Evolutionary conservation across 352 stramenopile genomes (phyloP).

Genomic region (Phytophthora syringae): DNA sequence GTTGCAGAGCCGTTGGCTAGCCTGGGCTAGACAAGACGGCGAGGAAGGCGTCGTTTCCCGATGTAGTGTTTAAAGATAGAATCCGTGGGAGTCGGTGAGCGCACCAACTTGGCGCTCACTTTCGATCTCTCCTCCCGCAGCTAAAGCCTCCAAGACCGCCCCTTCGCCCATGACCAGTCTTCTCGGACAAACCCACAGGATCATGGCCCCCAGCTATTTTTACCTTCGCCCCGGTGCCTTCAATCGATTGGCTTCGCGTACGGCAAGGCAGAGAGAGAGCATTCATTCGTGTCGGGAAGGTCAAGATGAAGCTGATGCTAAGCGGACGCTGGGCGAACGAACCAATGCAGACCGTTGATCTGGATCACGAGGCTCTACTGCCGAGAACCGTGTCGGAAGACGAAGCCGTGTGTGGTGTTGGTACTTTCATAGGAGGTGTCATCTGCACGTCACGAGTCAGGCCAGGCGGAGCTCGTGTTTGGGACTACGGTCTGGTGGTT

Average conservation of each 20-base stretch:
- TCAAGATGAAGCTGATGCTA: not conserved
- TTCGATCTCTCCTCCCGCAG: not conserved
- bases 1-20: too few relatives aligned
- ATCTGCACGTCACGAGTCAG: constrained; percentile 6
- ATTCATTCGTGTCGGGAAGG: not conserved
- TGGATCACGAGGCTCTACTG: not conserved
- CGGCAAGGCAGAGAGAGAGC: constrained; percentile 1
- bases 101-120: too few relatives aligned
- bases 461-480: constrained; percentile 1
- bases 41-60: too few relatives aligned
- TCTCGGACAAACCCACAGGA: not conserved
- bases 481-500: constrained; percentile 20
- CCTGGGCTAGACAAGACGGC: too few relatives aligned
- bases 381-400: not conserved
- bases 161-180: too few relatives aligned
- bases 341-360: not conserved
- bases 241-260: constrained; percentile 8
- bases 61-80: too few relatives aligned
- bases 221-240: constrained; percentile 1
- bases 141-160: constrained; percentile 1
- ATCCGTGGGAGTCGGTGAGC: too few relatives aligned
- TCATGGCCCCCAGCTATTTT: constrained; percentile 5
- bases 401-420: constrained; percentile 5
- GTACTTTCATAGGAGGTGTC: constrained; percentile 13
- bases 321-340: constrained; percentile 3